These are phyloP conservation scores for Hanseniaspora meyeri DNA, from an alignment of 805 yeast genomes.

Conservation along the genomic window DNA sequence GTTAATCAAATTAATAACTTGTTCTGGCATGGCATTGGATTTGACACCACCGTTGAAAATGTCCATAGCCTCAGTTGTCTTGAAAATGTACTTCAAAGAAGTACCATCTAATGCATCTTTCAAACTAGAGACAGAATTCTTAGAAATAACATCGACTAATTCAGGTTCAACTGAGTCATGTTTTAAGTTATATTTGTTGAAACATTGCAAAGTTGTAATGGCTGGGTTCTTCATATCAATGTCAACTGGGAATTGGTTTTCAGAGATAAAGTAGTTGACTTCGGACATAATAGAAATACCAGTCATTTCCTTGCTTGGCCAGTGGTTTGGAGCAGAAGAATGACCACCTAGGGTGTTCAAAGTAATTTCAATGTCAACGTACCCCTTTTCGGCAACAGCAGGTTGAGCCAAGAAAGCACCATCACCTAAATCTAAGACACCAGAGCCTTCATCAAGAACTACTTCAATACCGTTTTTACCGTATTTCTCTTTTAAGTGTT, in stretches of 20 bases:
- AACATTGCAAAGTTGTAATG: slow-evolving; percentile 42
- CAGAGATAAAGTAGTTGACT: slow-evolving; percentile 43
- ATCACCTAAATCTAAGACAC: slow-evolving; percentile 25
- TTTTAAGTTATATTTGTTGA: slow-evolving; percentile 16
- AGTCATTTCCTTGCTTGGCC: slow-evolving; percentile 45
- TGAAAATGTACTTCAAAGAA: slow-evolving; percentile 24
- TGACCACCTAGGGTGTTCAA: slow-evolving; percentile 56
- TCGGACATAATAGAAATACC: slow-evolving; percentile 56
- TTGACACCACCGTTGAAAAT: slow-evolving; percentile 54
- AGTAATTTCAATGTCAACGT: slow-evolving; percentile 30
- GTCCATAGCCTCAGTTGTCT: slow-evolving; percentile 52
- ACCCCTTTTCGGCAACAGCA: slow-evolving; percentile 39
- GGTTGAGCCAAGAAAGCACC: slow-evolving; percentile 36
- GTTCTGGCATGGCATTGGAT: slow-evolving; percentile 57
- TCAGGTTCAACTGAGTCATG: slow-evolving; percentile 19
- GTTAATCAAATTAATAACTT: slow-evolving; percentile 38
- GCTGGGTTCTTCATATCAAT: slow-evolving; percentile 44
- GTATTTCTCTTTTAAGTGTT: slow-evolving; percentile 36
- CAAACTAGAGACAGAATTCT: slow-evolving; percentile 28
- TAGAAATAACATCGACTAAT: slow-evolving; percentile 28
- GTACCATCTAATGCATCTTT: slow-evolving; percentile 18
- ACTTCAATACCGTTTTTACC: slow-evolving; percentile 48
- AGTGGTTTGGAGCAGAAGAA: slow-evolving; percentile 42
- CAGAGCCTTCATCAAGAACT: slow-evolving; percentile 50
- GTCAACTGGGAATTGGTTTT: slow-evolving; percentile 37